Conservation (phyloP, 148 eudicot species). For the Rhododendron simsii region DNA sequence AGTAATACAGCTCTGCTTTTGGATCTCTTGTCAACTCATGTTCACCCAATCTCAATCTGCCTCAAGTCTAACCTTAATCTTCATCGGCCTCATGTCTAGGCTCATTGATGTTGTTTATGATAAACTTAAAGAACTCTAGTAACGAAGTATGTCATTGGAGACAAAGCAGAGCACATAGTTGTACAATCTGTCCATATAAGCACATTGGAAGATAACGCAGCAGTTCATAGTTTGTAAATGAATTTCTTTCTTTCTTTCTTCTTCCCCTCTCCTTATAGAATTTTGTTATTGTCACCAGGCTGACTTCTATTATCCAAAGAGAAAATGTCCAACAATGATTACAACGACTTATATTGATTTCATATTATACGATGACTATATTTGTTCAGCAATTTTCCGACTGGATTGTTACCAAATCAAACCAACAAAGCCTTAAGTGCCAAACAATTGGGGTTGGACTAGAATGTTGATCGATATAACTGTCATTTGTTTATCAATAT, state of each 20-base stretch:
- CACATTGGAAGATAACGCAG: background rate
- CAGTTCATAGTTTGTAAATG: background rate
- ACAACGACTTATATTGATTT: background rate
- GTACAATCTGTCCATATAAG: background rate
- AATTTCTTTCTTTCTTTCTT: background rate
- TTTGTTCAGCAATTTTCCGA: background rate
- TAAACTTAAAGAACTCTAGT: background rate
- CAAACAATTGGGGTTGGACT: background rate
- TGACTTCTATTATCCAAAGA: background rate
- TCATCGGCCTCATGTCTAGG: background rate
- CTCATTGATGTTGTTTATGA: background rate
- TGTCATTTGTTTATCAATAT: background rate
- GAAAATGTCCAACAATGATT: background rate
- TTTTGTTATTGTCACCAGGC: background rate
- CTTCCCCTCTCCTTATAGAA: background rate
- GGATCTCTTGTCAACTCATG: background rate
- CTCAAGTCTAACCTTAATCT: background rate
- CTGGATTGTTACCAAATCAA: background rate
- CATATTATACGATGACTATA: background rate
- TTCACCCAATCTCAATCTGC: background rate
- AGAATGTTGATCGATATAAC: conserved; percentile 13
- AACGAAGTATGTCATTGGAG: background rate
- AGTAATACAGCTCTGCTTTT: background rate
- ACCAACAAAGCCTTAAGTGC: background rate
- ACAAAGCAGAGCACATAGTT: background rate